These are phyloP conservation scores for Penicillium sp. DNA, from an alignment of 2,329 filamentous ascomycete genomes.

Conservation along the genomic window DNA sequence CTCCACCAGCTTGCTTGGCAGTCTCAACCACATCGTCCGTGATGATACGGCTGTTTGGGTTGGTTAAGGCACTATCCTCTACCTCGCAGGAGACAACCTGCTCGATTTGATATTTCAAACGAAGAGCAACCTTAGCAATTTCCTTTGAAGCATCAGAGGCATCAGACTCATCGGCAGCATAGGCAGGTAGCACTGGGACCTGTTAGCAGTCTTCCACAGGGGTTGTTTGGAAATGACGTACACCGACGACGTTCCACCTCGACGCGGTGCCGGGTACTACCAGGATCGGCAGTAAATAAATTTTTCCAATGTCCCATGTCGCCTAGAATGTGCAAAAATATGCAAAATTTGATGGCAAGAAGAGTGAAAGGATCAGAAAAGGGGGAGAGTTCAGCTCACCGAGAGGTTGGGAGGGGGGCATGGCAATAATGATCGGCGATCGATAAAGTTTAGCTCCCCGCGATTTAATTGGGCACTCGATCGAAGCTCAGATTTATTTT, in stretches of 20 bases:
- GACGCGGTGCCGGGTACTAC: constrained; percentile 30
- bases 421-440: constrained; percentile 6
- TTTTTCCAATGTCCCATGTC: constrained; percentile 41
- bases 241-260: constrained; percentile 41
- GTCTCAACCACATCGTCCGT: constrained; percentile 75
- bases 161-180: constrained; percentile 40
- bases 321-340: background rate
- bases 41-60: constrained; percentile 80
- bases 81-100: constrained; percentile 88
- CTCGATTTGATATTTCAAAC: constrained; percentile 86
- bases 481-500: background rate
- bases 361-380: background rate
- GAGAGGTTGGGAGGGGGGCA: background rate
- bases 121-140: constrained; percentile 85
- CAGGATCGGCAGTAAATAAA: constrained; percentile 30
- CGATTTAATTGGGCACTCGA: background rate
- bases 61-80: constrained; percentile 69
- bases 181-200: constrained; percentile 43
- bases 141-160: constrained; percentile 71
- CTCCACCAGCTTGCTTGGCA: constrained; percentile 75
- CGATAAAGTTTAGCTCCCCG: constrained; percentile 8
- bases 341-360: background rate
- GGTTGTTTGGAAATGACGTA: constrained; percentile 31
- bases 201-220: constrained; percentile 12
- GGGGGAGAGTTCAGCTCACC: background rate